Evolutionary conservation across 352 stramenopile species (phyloP).

Genomic region (Pelagophyceae sp.): DNA sequence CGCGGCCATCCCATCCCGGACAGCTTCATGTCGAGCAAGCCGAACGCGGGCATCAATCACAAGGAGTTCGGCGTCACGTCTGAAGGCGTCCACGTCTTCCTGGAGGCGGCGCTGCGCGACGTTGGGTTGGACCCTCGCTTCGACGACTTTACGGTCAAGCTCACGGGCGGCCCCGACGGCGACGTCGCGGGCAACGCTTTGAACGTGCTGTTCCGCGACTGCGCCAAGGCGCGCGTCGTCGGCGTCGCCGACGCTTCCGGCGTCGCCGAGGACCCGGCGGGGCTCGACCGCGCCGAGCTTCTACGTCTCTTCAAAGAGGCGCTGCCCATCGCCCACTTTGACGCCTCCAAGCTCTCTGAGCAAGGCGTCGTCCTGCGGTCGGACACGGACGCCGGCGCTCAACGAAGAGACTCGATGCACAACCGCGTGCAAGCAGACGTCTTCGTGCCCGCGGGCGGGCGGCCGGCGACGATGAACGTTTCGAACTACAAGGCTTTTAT

Average conservation of each 20-base stretch:
- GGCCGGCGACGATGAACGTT: slow-evolving; percentile 86
- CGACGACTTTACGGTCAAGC: slow-evolving; percentile 85
- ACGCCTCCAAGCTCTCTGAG: slow-evolving; percentile 54
- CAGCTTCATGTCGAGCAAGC: slow-evolving; percentile 93
- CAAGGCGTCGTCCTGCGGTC: slow-evolving; percentile 45
- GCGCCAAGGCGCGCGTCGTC: slow-evolving; percentile 76
- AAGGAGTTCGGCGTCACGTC: slow-evolving; percentile 94
- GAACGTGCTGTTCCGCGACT: slow-evolving; percentile 88
- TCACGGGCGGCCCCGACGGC: slow-evolving; percentile 90
- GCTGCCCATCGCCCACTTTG: slow-evolving; percentile 75
- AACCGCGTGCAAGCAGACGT: slow-evolving; percentile 87
- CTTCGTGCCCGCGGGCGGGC: slow-evolving; percentile 89
- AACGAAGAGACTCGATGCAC: slow-evolving; percentile 93
- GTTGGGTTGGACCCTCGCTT: slow-evolving; percentile 71
- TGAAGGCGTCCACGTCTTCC: slow-evolving; percentile 91
- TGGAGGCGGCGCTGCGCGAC: slow-evolving; percentile 76
- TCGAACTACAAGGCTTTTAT: slow-evolving; percentile 79
- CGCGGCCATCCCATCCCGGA: slow-evolving; percentile 85
- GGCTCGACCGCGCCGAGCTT: slow-evolving; percentile 79
- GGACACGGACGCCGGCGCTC: slow-evolving; percentile 80
- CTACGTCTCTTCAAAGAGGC: slow-evolving; percentile 75
- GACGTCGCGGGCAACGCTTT: slow-evolving; percentile 96
- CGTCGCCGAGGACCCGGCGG: slow-evolving; percentile 84
- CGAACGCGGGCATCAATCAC: slow-evolving; percentile 89
- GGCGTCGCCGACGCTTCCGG: slow-evolving; percentile 81